A percentile compares a stretch with the other conserved stretches of the same genome.
phyloP scores from a whole-genome alignment of 768 basidiomycete species.

The Sarcodon sp. region DNA sequence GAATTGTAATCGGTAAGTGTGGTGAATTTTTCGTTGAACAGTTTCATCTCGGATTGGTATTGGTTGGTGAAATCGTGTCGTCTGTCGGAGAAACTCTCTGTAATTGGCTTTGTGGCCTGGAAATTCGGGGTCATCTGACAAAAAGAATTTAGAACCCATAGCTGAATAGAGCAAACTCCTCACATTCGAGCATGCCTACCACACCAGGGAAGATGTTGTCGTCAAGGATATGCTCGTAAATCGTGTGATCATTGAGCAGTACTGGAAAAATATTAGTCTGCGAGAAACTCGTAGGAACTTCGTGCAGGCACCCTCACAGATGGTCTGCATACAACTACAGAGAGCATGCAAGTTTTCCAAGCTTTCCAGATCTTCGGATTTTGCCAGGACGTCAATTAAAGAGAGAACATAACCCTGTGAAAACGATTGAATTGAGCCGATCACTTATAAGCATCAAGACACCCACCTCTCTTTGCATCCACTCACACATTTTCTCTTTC shows the following conservation, averaged over 20 bases:
- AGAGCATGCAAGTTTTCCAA: slow-evolving; percentile 83
- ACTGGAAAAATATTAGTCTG: slow-evolving; percentile 33
- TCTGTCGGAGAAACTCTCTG: slow-evolving; percentile 80
- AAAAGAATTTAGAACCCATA: slow-evolving; percentile 7
- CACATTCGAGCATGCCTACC: slow-evolving; percentile 95
- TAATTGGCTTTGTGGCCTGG: slow-evolving; percentile 95
- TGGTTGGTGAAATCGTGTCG: slow-evolving; percentile 81
- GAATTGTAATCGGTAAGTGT: slow-evolving; percentile 93
- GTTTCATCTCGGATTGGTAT: slow-evolving; percentile 64
- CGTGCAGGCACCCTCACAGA: slow-evolving; percentile 43
- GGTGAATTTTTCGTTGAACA: slow-evolving; percentile 85
- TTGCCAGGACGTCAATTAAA: slow-evolving; percentile 71
- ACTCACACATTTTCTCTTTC: slow-evolving; percentile 82
- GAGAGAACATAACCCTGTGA: slow-evolving; percentile 77
- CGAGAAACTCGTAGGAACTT: background rate
- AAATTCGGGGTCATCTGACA: slow-evolving; percentile 90
- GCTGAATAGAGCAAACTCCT: slow-evolving; percentile 11
- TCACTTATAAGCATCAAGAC: background rate
- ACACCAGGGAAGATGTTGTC: slow-evolving; percentile 90
- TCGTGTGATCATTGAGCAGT: slow-evolving; percentile 85
- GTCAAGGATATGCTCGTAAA: slow-evolving; percentile 91
- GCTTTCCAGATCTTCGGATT: slow-evolving; percentile 89
- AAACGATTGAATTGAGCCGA: slow-evolving; percentile 1
- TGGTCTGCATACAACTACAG: slow-evolving; percentile 88
- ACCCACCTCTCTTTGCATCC: slow-evolving; percentile 75